Evolutionary conservation across 164 flowering plant species (phyloP).

Genomic region (Chimonanthus salicifolius): DNA sequence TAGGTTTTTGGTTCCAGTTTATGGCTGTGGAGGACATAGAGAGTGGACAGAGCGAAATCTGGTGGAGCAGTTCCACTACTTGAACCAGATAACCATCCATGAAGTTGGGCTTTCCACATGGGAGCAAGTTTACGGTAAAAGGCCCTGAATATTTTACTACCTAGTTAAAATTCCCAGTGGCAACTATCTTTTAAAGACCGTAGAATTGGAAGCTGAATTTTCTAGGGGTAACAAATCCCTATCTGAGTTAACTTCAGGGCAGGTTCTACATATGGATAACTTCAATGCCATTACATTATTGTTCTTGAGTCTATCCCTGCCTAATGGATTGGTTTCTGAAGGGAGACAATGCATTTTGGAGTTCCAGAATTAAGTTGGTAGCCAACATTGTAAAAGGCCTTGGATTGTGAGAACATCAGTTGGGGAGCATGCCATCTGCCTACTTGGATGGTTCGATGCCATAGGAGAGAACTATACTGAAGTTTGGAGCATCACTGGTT

Average conservation of each 20-base stretch:
- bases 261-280: slow-evolving; percentile 74
- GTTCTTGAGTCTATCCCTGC: slow-evolving; percentile 49
- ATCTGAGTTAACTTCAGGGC: slow-evolving; percentile 29
- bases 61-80: slow-evolving; percentile 71
- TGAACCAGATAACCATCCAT: slow-evolving; percentile 63
- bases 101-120: slow-evolving; percentile 87
- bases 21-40: slow-evolving; percentile 24
- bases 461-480: slow-evolving; percentile 52
- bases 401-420: slow-evolving; percentile 90
- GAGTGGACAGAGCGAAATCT: slow-evolving; percentile 57
- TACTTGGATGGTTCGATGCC: slow-evolving; percentile 68
- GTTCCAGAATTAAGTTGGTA: slow-evolving; percentile 76
- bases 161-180: slow-evolving; percentile 69
- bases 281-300: slow-evolving; percentile 66
- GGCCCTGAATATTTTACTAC: slow-evolving; percentile 74
- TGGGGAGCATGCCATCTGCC: slow-evolving; percentile 89
- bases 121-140: slow-evolving; percentile 68
- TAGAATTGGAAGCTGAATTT: slow-evolving; percentile 76
- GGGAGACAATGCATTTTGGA: slow-evolving; percentile 69
- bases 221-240: slow-evolving; percentile 36
- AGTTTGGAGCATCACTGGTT: slow-evolving; percentile 88
- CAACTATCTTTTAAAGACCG: slow-evolving; percentile 67
- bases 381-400: slow-evolving; percentile 91
- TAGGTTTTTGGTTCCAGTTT: background rate
- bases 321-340: slow-evolving; percentile 61